These are phyloP conservation scores for Starmerella davenportii DNA, from an alignment of 805 yeast species.

Conservation along the genomic window DNA sequence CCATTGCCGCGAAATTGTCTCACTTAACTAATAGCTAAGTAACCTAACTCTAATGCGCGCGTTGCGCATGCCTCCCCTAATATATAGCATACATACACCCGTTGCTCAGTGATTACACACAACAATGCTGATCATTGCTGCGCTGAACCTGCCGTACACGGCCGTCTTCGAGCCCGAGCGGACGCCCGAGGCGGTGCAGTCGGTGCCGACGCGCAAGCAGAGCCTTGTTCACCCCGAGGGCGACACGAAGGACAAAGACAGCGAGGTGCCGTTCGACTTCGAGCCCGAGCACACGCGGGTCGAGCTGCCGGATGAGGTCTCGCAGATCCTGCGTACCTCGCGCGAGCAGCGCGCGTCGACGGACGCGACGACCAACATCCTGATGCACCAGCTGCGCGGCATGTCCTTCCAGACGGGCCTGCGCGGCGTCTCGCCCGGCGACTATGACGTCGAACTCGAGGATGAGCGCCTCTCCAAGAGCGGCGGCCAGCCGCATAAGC, in stretches of 20 bases:
- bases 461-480: conserved; percentile 1
- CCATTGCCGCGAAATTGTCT: too few species aligned
- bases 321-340: neutral
- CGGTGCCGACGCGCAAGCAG: neutral
- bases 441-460: conserved; percentile 10
- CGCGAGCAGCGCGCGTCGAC: neutral
- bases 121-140: conserved; percentile 18
- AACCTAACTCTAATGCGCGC: too few species aligned
- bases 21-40: too few species aligned
- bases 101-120: conserved; percentile 1
- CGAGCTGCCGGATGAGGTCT: neutral
- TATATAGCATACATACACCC: neutral
- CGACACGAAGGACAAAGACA: conserved; percentile 3
- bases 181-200: neutral
- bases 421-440: conserved; percentile 3
- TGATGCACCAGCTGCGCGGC: neutral
- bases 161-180: conserved; percentile 14
- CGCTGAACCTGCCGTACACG: conserved; percentile 21
- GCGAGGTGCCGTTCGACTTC: conserved; percentile 16
- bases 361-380: neutral
- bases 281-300: conserved; percentile 3
- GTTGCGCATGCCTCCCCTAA: too few species aligned
- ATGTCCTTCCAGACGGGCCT: neutral
- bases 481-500: neutral
- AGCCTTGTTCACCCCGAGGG: conserved; percentile 9